These are phyloP conservation scores for Alisma plantagoaquatica DNA, from an alignment of 106 monocot genomes.

Conservation along the genomic window DNA sequence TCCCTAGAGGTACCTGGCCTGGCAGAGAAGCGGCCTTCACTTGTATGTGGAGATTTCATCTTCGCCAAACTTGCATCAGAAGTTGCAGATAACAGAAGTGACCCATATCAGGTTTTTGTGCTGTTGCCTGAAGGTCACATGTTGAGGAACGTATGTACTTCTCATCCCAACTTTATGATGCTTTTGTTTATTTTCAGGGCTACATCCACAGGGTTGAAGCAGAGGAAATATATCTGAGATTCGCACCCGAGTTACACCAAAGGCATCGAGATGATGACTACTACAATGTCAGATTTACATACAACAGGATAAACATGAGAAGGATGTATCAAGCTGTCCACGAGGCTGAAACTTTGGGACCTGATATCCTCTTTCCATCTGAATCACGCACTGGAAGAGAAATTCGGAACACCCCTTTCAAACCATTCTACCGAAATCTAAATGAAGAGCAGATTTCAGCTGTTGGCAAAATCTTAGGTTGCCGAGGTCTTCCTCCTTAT, in stretches of 20 bases:
- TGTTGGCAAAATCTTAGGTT: conserved; percentile 79
- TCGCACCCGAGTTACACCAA: conserved; percentile 38
- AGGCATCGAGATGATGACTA: conserved; percentile 33
- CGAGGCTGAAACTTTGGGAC: conserved; percentile 37
- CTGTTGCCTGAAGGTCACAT: no score
- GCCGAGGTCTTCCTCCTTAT: conserved; percentile 76
- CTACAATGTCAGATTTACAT: conserved; percentile 81
- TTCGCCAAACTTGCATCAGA: conserved; percentile 32
- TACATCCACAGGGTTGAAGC: conserved; percentile 82
- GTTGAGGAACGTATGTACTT: no score
- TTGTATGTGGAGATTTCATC: conserved; percentile 70
- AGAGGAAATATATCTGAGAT: conserved; percentile 75
- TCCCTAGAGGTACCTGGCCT: conserved; percentile 82
- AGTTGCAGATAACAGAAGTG: conserved; percentile 2
- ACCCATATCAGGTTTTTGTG: conserved; percentile 48
- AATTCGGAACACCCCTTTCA: conserved; percentile 22
- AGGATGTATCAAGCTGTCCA: conserved; percentile 66
- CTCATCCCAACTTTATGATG: no score
- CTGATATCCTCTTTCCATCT: conserved; percentile 59
- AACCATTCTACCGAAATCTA: conserved; percentile 37
- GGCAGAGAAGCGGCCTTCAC: conserved; percentile 89
- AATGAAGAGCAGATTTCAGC: conserved; percentile 58
- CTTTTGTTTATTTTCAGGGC: conserved; percentile 71
- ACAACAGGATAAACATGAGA: conserved; percentile 75
- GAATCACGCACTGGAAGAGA: conserved; percentile 15